Percentiles rank a stretch among this genome's conserved stretches.
These are phyloP conservation scores for Theobroma cacao DNA, from an alignment of 345 rosid species.

Conservation along the genomic window DNA sequence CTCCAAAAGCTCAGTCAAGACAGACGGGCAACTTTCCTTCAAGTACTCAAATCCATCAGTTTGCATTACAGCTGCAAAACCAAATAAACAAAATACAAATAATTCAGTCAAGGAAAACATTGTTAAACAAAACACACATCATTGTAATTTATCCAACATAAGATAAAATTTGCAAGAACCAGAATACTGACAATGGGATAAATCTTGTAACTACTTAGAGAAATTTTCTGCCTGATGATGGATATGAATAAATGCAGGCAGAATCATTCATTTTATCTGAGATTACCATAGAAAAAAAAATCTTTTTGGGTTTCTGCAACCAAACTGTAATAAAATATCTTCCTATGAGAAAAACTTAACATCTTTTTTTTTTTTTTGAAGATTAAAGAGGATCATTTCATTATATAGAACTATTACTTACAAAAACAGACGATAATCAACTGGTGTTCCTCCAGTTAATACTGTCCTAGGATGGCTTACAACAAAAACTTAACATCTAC, in stretches of 20 bases:
- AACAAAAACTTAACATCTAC: no score
- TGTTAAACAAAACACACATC: background rate
- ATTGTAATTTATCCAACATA: background rate
- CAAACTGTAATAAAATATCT: no score
- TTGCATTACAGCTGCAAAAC: slow-evolving; percentile 61
- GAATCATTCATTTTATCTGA: no score
- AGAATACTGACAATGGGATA: background rate
- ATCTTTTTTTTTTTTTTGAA: no score
- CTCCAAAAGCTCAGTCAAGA: slow-evolving; percentile 54
- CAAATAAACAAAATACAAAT: background rate
- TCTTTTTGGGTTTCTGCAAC: no score
- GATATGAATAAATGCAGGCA: background rate
- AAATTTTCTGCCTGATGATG: background rate
- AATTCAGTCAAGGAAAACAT: background rate
- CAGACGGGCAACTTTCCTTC: slow-evolving; percentile 55
- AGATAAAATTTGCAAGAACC: background rate
- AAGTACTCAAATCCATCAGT: slow-evolving; percentile 59
- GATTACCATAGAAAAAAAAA: no score
- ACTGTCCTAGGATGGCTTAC: no score
- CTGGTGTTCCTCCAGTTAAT: no score
- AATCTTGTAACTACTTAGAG: background rate
- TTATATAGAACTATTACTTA: no score
- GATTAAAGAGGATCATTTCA: no score
- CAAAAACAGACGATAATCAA: no score
- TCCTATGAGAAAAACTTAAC: no score